These are phyloP conservation scores for Xylaria sp. DNA, from an alignment of 2,329 filamentous ascomycete genomes.

Conservation along the genomic window DNA sequence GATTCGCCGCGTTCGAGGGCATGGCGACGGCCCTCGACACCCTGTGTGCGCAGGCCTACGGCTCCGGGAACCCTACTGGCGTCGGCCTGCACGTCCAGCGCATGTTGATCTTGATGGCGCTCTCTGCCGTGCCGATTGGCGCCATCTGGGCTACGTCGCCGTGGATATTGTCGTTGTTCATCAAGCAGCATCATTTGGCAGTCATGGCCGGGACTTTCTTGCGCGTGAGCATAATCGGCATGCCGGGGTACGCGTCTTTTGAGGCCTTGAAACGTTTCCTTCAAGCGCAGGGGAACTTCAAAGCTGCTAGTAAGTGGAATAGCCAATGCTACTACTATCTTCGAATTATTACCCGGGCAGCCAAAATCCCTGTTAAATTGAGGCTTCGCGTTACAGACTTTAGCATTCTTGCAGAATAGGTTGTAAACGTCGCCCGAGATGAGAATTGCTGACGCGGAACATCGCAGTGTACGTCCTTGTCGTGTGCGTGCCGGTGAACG, in stretches of 20 bases:
- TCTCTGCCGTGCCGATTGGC: constrained; percentile 60
- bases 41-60: constrained; percentile 63
- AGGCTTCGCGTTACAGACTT: neutral
- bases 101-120: constrained; percentile 62
- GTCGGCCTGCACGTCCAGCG: constrained; percentile 65
- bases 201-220: constrained; percentile 62
- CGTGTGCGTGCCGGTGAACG: constrained; percentile 60
- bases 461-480: constrained; percentile 56
- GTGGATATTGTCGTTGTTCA: constrained; percentile 57
- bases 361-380: too few species aligned
- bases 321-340: neutral
- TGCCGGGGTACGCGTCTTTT: constrained; percentile 65
- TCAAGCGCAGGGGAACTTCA: constrained; percentile 66
- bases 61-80: constrained; percentile 58
- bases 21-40: constrained; percentile 64
- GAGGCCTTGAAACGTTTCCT: constrained; percentile 66
- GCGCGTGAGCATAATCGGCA: constrained; percentile 59
- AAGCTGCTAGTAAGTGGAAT: constrained; percentile 51
- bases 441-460: constrained; percentile 1
- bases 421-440: neutral
- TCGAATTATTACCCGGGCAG: neutral
- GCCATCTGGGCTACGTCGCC: constrained; percentile 61
- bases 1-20: constrained; percentile 62
- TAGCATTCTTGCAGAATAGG: neutral
- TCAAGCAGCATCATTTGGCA: constrained; percentile 60